These are phyloP conservation scores for Mycena epipterygia DNA, from an alignment of 768 basidiomycete genomes.

Conservation along the genomic window DNA sequence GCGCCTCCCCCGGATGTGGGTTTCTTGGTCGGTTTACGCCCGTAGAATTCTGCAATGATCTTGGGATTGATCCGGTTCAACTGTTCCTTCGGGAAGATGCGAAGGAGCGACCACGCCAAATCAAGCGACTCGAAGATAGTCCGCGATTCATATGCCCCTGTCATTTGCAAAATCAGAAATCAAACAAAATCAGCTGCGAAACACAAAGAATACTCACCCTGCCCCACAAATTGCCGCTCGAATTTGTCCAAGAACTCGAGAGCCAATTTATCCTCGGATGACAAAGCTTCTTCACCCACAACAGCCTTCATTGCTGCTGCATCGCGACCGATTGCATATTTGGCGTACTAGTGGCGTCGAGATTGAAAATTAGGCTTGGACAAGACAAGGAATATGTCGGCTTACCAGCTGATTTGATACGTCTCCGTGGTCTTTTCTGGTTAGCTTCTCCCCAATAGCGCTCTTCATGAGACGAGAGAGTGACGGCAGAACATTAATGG, in stretches of 20 bases:
- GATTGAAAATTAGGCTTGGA: constrained; percentile 40
- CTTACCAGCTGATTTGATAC: constrained; percentile 98
- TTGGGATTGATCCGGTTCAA: constrained; percentile 98
- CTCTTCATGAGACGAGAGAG: constrained; percentile 99
- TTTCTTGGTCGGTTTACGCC: constrained; percentile 83
- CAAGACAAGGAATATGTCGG: constrained; percentile 30
- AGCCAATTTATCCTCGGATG: constrained; percentile 94
- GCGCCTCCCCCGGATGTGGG: constrained; percentile 60
- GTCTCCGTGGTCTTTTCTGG: constrained; percentile 98
- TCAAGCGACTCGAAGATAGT: constrained; percentile 98
- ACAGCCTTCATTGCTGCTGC: constrained; percentile 99
- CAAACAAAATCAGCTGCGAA: constrained; percentile 13
- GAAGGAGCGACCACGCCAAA: constrained; percentile 94
- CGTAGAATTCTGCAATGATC: constrained; percentile 95
- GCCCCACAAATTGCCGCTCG: constrained; percentile 96
- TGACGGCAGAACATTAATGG: constrained; percentile 99
- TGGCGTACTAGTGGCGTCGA: constrained; percentile 81
- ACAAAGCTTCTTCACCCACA: constrained; percentile 97
- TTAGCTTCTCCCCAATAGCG: constrained; percentile 97
- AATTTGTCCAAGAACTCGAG: constrained; percentile 98
- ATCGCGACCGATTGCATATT: constrained; percentile 98
- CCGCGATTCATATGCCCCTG: constrained; percentile 94
- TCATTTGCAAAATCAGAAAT: constrained; percentile 25
- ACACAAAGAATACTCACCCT: constrained; percentile 68
- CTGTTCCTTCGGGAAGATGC: constrained; percentile 99